Evolutionary conservation across 495 filamentous ascomycete species (phyloP), one percentile per base, ranked within the genome.

Genomic region (Podospora pseudoanserina): DNA sequence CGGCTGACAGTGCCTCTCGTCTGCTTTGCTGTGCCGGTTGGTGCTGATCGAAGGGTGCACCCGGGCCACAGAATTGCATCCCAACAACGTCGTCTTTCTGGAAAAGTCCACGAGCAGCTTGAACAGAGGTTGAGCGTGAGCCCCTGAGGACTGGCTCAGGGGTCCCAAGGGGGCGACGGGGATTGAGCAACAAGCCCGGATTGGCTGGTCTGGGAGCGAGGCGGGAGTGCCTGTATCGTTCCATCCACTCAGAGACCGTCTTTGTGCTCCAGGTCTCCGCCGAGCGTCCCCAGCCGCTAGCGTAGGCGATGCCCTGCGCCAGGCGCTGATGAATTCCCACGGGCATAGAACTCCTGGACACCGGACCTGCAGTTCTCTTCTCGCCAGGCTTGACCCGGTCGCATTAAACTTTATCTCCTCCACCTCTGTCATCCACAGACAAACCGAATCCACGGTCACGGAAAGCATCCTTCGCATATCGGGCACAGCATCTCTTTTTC

Each of bases 351-450:
- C 23, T 23, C 23, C 23, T 23, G 34, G 11, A 49, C 39, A 49
- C 39, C 16, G 30, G 60, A 62, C 23, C 60, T 62, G 60, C 60
- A 62, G 30, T 28, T 62, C 32, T 44, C 15, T 63, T 63, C 32
- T 20, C 19, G 18, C 28, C 27, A 39, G 61, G 61, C 32, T 26
- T 63, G 61, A 63, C 61, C 61, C 32, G 18, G 27, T 49, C 32
- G 61, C 61, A 39, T 44, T 63, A 32, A 63, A 63, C 11, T 44
- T 63, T 63, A 20, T 63, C n/a, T 63, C 30, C 20, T 62, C 59
- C 61, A 44, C 27, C 30, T 63, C 28, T 34, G 20, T 61, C 27
- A 26, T 13, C 61, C 61, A 63, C 39, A 49, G 39, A 23, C 23
- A 49, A 49, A 3, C 39, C 39, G 39, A 32, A 19, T 63, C n/a